Evolutionary conservation across 2,329 filamentous ascomycete species (phyloP), one percentile per base, ranked within the genome.

Genomic region (Keithomyces neogunnii): DNA sequence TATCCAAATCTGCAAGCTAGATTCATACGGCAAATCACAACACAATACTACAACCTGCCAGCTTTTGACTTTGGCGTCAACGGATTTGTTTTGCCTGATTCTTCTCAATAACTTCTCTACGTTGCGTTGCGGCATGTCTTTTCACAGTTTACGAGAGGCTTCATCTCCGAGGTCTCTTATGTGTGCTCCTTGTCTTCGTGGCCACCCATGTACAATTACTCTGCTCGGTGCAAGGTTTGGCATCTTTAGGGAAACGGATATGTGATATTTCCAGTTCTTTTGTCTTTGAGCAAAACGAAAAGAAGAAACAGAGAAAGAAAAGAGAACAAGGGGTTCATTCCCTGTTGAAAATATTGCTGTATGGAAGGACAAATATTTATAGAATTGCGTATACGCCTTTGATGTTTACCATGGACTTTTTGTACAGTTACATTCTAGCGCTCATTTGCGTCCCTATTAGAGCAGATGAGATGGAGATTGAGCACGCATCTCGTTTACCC

Each of bases 181-280:
- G 8, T 26, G 13, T 40, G 13, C 51, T 44, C 56, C 52, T 31
- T 28, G 13, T 9, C 5, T n/a, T 30, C 50, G 47, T 47, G 52
- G 52, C 50, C 50, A 60, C 52, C 55, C 59, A 49, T 70, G 68
- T 70, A 68, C 57, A 59, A 68, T 51, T 68, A 69, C 54, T 57
- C 52, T 62, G 64, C 59, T 61, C 36, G 50, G 49, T 42, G 35
- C 28, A 33, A n/a, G 1, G 9, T 44, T 46, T 48, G 33, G 26
- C 31, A 13, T 33, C 10, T 29, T 35, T 26, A 4, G 4, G 32
- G 7, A 11, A 31, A 5, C n/a, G 30, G 33, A 19, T 43, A 35
- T 32, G 40, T 13, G 28, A 45, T 29, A 35, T 38, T 51, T 30
- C 35, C 13, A 33, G 28, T 35, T 48, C 32, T 45, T 33, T 28